Base-by-base conservation (phyloP, 2,329 filamentous ascomycete genomes). In the Mariannaea sp. region DNA sequence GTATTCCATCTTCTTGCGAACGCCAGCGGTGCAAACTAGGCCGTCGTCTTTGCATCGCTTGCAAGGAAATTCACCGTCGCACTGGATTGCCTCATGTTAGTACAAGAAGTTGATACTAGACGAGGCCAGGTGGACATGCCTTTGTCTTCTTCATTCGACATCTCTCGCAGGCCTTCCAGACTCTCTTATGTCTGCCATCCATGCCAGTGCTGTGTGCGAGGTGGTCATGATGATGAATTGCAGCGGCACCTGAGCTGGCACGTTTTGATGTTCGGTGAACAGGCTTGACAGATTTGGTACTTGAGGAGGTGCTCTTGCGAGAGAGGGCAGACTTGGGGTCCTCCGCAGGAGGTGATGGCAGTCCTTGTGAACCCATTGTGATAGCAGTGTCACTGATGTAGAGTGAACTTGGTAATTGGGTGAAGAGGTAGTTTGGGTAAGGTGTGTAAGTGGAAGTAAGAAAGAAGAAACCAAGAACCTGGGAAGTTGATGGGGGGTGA, bases 111-210 rank as follows among this genome's bases (percentile, higher is more conserved):
- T 38, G 57, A 60, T 55, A 50, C 14, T 27, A 22, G 19, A 53
- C 36, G 19, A 35, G 17, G 44, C 45, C n/a, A 56, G 41, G 19
- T 24, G 20, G 36, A 56, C 55, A 43, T 71, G 84, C 83, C 82
- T 86, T 86, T 48, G 84, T 87, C 75, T 87, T 87, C 77, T 86
- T 87, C 82, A 86, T 86, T 59, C 83, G 75, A 74, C 83, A 87
- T 60, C 84, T 75, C 71, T 86, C 83, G 59, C 84, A 87, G 14
- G 84, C 84, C 68, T 86, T 86, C 83, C 83, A 86, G 49, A 86
- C 83, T 60, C 84, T 75, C 74, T 86, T 86, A 65, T 86, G 82
- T 57, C 83, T 76, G 41, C 77, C 79, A 59, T 85, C 82, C 59
- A 79, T 73, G 33, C 71, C 71, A 50, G 64, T 57, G 39, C 59